Conservation (phyloP, 331 rosid species). For the Quercus lobata region DNA sequence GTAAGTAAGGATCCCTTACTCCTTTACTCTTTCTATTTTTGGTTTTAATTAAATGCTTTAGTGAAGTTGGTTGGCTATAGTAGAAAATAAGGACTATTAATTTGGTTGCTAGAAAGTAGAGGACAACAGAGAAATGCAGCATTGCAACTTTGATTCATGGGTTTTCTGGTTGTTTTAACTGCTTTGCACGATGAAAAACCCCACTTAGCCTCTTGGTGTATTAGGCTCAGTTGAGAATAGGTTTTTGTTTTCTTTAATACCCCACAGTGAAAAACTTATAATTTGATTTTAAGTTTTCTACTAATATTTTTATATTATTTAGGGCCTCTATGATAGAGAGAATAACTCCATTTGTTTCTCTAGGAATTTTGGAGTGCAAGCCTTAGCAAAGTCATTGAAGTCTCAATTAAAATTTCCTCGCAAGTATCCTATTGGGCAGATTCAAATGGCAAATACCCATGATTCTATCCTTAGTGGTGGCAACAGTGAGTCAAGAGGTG, state of each 20-base stretch:
- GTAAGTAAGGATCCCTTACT: slow-evolving; percentile 32
- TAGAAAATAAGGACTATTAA: too few species aligned
- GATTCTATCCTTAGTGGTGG: slow-evolving; percentile 12
- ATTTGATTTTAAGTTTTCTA: neutral
- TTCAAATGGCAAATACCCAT: slow-evolving; percentile 46
- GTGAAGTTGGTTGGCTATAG: too few species aligned
- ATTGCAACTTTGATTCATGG: too few species aligned
- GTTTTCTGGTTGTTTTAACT: neutral
- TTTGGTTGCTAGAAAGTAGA: too few species aligned
- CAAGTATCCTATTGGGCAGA: slow-evolving; percentile 27
- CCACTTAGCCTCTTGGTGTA: neutral
- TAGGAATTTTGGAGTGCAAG: slow-evolving; percentile 45
- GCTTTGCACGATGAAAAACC: neutral
- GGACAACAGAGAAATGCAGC: too few species aligned
- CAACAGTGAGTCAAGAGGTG: slow-evolving; percentile 63
- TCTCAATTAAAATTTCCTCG: slow-evolving; percentile 20
- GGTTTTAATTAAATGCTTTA: too few species aligned
- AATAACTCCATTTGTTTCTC: slow-evolving; percentile 14
- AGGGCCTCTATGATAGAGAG: neutral
- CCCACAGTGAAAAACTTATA: neutral
- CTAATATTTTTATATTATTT: neutral
- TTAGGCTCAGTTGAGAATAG: neutral
- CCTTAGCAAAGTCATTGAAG: slow-evolving; percentile 24
- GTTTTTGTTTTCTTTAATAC: neutral
- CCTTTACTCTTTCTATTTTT: too few species aligned